Base-by-base conservation (phyloP, 768 basidiomycete species). In the Mycena amicta region DNA sequence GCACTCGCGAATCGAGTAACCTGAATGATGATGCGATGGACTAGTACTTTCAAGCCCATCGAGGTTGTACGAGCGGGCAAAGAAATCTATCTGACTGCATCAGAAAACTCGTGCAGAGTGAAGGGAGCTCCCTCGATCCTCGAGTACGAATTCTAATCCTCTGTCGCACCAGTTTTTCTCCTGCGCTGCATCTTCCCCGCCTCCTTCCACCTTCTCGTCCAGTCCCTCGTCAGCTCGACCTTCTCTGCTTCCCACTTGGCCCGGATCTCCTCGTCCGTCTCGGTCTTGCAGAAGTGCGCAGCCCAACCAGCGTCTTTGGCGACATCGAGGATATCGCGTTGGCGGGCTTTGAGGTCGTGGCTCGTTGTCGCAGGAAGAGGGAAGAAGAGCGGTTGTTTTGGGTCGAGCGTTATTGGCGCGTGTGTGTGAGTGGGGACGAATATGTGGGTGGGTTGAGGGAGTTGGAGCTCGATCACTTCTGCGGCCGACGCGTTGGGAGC, bases 141-240 rank as follows among this genome's bases (percentile, higher is more conserved):
- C n/a, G n/a, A n/a, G n/a, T n/a, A n/a, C n/a, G n/a, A n/a, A n/a
- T n/a, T 18, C 33, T 37, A 37, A 37, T 37, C 33, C 18, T 37
- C 33, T 37, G 33, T 8, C 8, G 33, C 33, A 37, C 43, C 43
- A 23, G 5, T 23, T 74, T n/a, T 80, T 63, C 83, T 80, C 58
- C 87, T 74, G 62, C 82, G 74, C 61, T 78, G 80, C 25, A 82
- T 76, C 72, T 91, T 91, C 47, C 83, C 81, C 15, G 90, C 92
- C 67, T 93, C 92, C 57, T 86, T 82, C 72, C 84, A 86, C 47
- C 89, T 72, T 67, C 83, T 83, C 74, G 90, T 92, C 91, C 92
- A 93, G 50, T 84, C 88, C 59, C 72, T 77, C 53, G 92, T 93
- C 70, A 93, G 70, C 53, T 85, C 83, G 0, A 77, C 79, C 66